These are phyloP conservation scores for Plasmodium malariae DNA, from an alignment of 169 alveolate species.

Conservation along the genomic window DNA sequence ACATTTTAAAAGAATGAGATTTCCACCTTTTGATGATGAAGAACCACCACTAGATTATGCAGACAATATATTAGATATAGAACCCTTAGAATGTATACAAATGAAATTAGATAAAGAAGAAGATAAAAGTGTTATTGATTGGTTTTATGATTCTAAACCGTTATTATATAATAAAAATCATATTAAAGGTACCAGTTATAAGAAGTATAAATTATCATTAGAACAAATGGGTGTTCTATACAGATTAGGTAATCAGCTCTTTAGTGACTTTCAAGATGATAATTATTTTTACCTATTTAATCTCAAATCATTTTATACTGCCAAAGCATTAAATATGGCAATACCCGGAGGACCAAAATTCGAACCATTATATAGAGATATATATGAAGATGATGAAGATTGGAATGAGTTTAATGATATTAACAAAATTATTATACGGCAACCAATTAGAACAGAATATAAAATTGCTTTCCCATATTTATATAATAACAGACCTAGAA, in stretches of 20 bases:
- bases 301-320: slow-evolving; percentile 97
- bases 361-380: slow-evolving; percentile 99
- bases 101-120: slow-evolving; percentile 99
- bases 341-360: slow-evolving; percentile 99
- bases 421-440: slow-evolving; percentile 97
- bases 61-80: slow-evolving; percentile 98
- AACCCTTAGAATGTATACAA: slow-evolving; percentile 98
- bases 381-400: slow-evolving; percentile 99
- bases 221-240: slow-evolving; percentile 98
- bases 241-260: slow-evolving; percentile 97
- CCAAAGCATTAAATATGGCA: slow-evolving; percentile 99
- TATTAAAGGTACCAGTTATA: slow-evolving; percentile 94
- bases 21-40: slow-evolving; percentile 99
- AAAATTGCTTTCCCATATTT: slow-evolving; percentile 99
- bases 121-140: slow-evolving; percentile 98
- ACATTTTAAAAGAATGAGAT: slow-evolving; percentile 99
- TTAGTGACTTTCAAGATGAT: slow-evolving; percentile 96
- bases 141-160: slow-evolving; percentile 94
- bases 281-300: slow-evolving; percentile 99
- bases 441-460: slow-evolving; percentile 98
- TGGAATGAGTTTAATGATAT: slow-evolving; percentile 99
- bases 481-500: slow-evolving; percentile 98
- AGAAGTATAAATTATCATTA: slow-evolving; percentile 95
- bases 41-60: slow-evolving; percentile 99
- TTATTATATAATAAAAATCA: slow-evolving; percentile 80